Conservation (phyloP, 2,329 filamentous ascomycete genomes). For the Trichothecium roseum region DNA sequence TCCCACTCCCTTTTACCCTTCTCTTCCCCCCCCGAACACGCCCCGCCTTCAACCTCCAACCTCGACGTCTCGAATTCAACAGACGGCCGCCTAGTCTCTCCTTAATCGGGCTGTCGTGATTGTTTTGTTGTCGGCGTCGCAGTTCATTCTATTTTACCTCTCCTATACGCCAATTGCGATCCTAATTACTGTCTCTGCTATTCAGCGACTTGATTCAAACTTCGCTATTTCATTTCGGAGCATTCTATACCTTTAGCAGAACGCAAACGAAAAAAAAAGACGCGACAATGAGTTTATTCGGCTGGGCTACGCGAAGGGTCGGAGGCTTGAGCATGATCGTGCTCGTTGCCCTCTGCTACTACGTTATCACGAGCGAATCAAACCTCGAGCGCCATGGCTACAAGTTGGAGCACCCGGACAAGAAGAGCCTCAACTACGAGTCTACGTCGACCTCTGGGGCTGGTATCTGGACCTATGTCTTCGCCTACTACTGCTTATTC, state of each 20-base stretch:
- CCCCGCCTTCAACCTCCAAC: conserved; percentile 4
- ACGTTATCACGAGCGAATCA: conserved; percentile 42
- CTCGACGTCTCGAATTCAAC: conserved; percentile 3
- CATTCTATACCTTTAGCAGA: not conserved
- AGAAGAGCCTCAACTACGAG: conserved; percentile 17
- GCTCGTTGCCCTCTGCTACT: conserved; percentile 39
- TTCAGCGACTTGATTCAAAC: not conserved
- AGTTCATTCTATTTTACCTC: not conserved
- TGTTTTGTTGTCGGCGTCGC: not conserved
- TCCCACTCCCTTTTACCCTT: not conserved
- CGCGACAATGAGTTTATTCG: conserved; percentile 37
- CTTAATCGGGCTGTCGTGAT: not conserved
- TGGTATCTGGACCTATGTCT: conserved; percentile 41
- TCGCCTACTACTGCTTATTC: conserved; percentile 54
- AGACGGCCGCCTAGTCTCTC: no score
- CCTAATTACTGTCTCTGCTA: not conserved
- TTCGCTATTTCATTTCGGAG: not conserved
- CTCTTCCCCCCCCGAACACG: not conserved
- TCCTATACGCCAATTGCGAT: not conserved
- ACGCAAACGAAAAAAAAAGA: not conserved
- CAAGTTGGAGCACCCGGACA: conserved; percentile 29
- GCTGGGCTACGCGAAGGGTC: conserved; percentile 41
- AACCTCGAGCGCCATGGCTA: conserved; percentile 31
- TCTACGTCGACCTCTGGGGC: conserved; percentile 25
- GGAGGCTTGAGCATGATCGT: conserved; percentile 45